phyloP scores from a whole-genome alignment of 345 rosid species.

The Viola odorata region DNA sequence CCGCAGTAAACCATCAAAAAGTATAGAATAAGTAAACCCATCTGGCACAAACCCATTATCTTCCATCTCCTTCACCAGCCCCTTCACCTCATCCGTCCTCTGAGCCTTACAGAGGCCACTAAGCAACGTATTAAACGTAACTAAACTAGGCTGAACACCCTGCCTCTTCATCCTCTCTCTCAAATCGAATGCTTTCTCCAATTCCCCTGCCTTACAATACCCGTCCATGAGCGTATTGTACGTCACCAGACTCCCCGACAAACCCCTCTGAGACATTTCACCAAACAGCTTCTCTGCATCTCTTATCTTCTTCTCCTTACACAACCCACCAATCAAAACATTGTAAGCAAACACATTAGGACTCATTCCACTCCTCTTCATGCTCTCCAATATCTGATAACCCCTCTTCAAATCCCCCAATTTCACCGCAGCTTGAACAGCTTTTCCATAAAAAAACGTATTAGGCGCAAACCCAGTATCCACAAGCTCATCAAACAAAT shows the following conservation, averaged over 20 bases:
- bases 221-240: conserved; percentile 73
- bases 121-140: conserved; percentile 66
- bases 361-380: conserved; percentile 44
- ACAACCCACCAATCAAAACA: conserved; percentile 50
- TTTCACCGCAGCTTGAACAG: conserved; percentile 65
- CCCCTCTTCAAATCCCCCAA: conserved; percentile 52
- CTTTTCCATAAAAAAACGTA: conserved; percentile 55
- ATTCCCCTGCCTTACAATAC: conserved; percentile 54
- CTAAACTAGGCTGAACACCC: conserved; percentile 45
- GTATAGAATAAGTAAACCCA: conserved; percentile 49
- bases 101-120: conserved; percentile 49
- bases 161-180: conserved; percentile 51
- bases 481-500: conserved; percentile 43
- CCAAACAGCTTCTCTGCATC: conserved; percentile 65
- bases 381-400: conserved; percentile 39
- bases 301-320: conserved; percentile 47
- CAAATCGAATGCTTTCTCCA: conserved; percentile 38
- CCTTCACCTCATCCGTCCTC: conserved; percentile 54
- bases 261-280: conserved; percentile 43
- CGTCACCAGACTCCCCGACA: conserved; percentile 43
- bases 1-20: conserved; percentile 49
- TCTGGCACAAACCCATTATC: conserved; percentile 56
- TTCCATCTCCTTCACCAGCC: conserved; percentile 57
- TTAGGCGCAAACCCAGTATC: conserved; percentile 49
- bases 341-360: conserved; percentile 58